Conservation (phyloP, 2,329 filamentous ascomycete species). For the Grosmannia clavigera region DNA sequence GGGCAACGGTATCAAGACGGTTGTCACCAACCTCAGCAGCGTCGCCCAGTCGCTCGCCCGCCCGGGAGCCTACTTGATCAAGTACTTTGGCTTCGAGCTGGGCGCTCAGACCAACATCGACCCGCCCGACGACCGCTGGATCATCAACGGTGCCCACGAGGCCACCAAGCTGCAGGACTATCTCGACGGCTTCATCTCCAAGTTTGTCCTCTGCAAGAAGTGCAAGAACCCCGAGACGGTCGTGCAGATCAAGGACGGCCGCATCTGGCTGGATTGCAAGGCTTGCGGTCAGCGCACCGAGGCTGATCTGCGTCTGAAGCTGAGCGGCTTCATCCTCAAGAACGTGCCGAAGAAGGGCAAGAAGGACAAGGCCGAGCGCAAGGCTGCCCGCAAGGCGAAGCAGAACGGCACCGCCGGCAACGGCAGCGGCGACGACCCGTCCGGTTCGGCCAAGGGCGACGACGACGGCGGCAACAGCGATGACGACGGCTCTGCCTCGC, state of each 20-base stretch:
- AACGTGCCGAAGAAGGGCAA: slow-evolving; percentile 88
- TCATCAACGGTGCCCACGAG: slow-evolving; percentile 98
- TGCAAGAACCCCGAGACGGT: slow-evolving; percentile 99
- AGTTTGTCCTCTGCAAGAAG: slow-evolving; percentile 98
- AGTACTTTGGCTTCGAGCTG: slow-evolving; percentile 98
- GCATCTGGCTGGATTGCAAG: slow-evolving; percentile 94
- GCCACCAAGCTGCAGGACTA: slow-evolving; percentile 93
- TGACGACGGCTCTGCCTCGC: slow-evolving; percentile 65
- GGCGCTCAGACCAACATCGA: slow-evolving; percentile 98
- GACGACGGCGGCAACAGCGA: slow-evolving; percentile 55
- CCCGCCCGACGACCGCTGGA: slow-evolving; percentile 96
- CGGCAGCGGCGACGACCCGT: slow-evolving; percentile 52
- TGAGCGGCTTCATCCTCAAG: slow-evolving; percentile 95
- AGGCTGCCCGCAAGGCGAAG: slow-evolving; percentile 84
- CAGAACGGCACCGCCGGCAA: slow-evolving; percentile 53
- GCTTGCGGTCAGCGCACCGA: slow-evolving; percentile 89
- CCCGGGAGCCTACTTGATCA: slow-evolving; percentile 91
- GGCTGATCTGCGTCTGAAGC: slow-evolving; percentile 86
- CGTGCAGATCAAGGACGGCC: slow-evolving; percentile 84
- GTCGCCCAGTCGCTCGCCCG: slow-evolving; percentile 87
- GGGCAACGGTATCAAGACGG: slow-evolving; percentile 98
- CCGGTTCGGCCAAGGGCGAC: slow-evolving; percentile 31
- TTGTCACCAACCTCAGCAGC: slow-evolving; percentile 92
- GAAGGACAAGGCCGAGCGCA: slow-evolving; percentile 89
- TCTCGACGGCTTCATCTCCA: slow-evolving; percentile 95